These are phyloP conservation scores for Shiraia sp. DNA, from an alignment of 2,329 filamentous ascomycete genomes.

Conservation along the genomic window DNA sequence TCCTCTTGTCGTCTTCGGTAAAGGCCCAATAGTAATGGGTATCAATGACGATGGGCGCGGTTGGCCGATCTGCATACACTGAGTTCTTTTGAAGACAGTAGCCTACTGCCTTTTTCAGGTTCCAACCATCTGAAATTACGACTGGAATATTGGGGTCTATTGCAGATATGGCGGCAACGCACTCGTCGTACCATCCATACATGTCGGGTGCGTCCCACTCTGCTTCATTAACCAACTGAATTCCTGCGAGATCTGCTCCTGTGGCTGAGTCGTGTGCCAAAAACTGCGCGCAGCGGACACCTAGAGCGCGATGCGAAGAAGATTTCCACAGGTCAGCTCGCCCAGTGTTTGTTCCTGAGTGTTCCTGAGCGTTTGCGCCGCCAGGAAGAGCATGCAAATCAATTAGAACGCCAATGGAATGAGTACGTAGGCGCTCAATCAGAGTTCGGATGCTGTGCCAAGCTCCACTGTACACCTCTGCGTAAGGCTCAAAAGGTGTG, in stretches of 20 bases:
- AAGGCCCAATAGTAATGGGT: conserved; percentile 65
- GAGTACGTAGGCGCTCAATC: conserved; percentile 49
- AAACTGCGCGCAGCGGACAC: conserved; percentile 54
- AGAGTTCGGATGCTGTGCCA: conserved; percentile 57
- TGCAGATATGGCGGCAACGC: conserved; percentile 51
- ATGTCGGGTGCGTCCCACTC: conserved; percentile 55
- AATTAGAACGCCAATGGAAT: conserved; percentile 60
- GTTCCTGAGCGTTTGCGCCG: conserved; percentile 59
- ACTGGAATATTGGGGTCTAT: conserved; percentile 58
- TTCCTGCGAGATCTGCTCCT: conserved; percentile 54
- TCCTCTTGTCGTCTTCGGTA: conserved; percentile 55
- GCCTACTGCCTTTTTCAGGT: conserved; percentile 50
- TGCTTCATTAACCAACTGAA: conserved; percentile 64
- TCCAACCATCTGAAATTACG: conserved; percentile 63
- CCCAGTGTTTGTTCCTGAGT: conserved; percentile 59
- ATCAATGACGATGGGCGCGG: conserved; percentile 59
- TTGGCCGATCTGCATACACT: conserved; percentile 26
- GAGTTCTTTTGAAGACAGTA: conserved; percentile 52
- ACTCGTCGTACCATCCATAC: conserved; percentile 61
- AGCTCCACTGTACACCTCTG: conserved; percentile 56
- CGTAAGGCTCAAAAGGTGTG: conserved; percentile 57
- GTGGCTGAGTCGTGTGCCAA: conserved; percentile 53
- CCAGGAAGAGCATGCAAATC: conserved; percentile 64
- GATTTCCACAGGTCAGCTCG: conserved; percentile 58
- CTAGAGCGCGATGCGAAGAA: conserved; percentile 49